These are phyloP conservation scores for Digitaria exilis DNA, from an alignment of 202 grass and related monocot genomes.

Conservation along the genomic window DNA sequence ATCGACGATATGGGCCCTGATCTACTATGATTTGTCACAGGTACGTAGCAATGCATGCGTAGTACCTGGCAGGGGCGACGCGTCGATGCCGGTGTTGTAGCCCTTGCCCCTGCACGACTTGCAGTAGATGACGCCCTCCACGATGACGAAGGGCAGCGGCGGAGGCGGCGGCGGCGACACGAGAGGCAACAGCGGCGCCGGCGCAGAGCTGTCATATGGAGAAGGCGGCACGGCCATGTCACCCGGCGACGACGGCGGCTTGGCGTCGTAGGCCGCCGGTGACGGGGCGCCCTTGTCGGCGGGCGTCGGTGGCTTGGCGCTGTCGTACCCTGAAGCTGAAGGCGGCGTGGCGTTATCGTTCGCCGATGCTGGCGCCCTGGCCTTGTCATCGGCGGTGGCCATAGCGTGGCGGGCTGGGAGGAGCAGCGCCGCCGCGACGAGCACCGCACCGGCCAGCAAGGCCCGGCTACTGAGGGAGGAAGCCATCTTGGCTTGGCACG, in stretches of 20 bases:
- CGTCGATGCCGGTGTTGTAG: constrained; percentile 47
- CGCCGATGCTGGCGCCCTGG: background rate
- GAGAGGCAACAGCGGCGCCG: background rate
- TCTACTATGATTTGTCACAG: too few relatives aligned
- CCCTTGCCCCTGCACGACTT: constrained; percentile 46
- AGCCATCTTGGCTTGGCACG: background rate
- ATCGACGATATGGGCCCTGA: too few relatives aligned
- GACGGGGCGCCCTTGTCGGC: background rate
- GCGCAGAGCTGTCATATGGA: background rate
- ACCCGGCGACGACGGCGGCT: background rate
- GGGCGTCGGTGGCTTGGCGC: background rate
- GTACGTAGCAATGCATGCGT: background rate
- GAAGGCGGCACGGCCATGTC: background rate
- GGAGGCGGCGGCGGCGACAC: constrained; percentile 4
- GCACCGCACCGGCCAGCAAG: background rate
- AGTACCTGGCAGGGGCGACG: constrained; percentile 65
- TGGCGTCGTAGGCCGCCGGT: background rate
- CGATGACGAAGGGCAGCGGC: constrained; percentile 39
- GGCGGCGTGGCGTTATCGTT: background rate
- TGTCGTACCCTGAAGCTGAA: background rate
- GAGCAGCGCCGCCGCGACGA: constrained; percentile 28
- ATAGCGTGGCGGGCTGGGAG: constrained; percentile 1
- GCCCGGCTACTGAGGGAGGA: constrained; percentile 25
- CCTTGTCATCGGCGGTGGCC: background rate
- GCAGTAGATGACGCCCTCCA: constrained; percentile 73